phyloP scores from a whole-genome alignment of 1,284 basidiomycete genomes.

The Ceratobasidium sp. region DNA sequence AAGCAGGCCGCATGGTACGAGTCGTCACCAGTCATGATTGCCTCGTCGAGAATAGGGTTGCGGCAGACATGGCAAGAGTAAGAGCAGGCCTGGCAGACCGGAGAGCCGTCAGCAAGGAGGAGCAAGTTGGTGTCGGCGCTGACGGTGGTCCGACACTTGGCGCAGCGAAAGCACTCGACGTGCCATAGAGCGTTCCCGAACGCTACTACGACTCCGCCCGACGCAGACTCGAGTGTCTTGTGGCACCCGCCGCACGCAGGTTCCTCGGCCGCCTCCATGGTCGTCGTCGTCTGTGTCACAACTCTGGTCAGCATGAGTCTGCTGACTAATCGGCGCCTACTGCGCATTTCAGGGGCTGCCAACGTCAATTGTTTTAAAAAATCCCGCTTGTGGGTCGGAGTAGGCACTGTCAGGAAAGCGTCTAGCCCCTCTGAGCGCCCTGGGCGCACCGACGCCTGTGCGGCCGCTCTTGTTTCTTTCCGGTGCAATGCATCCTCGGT shows the following conservation, averaged over 20 bases:
- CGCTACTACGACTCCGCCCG: conserved; percentile 88
- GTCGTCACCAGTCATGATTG: conserved; percentile 99
- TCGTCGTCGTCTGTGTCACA: conserved; percentile 23
- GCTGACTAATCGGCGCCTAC: background rate
- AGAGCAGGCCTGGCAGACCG: conserved; percentile 96
- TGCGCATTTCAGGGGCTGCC: background rate
- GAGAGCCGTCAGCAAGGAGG: conserved; percentile 94
- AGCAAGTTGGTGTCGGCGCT: conserved; percentile 93
- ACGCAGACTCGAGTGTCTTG: conserved; percentile 81
- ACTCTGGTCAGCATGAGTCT: no score
- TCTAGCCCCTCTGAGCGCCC: background rate
- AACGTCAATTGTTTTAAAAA: background rate
- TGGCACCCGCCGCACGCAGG: conserved; percentile 82
- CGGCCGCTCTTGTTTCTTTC: no score
- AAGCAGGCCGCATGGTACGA: conserved; percentile 99
- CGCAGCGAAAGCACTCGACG: conserved; percentile 71
- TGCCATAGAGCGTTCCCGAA: conserved; percentile 72
- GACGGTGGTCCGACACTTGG: conserved; percentile 71
- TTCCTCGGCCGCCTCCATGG: conserved; percentile 38
- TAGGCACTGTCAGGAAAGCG: background rate
- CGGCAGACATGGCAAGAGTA: conserved; percentile 96
- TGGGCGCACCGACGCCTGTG: background rate
- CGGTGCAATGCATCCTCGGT: background rate
- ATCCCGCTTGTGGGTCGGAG: background rate
- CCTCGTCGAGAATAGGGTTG: conserved; percentile 92